Evolutionary conservation across 2,329 filamentous ascomycete species (phyloP).

Genomic region (Fusarium buharicum): DNA sequence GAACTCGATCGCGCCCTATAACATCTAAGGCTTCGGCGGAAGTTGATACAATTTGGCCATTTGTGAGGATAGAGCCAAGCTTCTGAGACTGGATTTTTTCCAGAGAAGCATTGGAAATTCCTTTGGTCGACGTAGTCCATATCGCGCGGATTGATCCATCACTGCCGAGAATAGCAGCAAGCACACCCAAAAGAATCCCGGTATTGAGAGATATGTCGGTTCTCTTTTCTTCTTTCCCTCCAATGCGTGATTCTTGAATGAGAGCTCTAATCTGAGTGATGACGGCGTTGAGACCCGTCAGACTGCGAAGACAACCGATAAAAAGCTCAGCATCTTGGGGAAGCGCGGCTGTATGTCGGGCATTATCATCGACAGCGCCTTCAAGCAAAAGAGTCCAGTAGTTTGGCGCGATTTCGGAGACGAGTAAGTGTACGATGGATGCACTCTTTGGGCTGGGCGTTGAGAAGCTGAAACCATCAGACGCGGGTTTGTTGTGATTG

Average conservation of each 20-base stretch:
- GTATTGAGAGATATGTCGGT: conserved; percentile 58
- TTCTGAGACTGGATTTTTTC: conserved; percentile 50
- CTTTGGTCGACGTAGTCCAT: conserved; percentile 51
- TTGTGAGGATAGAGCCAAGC: conserved; percentile 58
- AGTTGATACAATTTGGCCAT: conserved; percentile 61
- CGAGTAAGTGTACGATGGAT: conserved; percentile 78
- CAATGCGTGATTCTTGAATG: conserved; percentile 61
- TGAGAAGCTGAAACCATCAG: conserved; percentile 43
- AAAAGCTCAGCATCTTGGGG: conserved; percentile 62
- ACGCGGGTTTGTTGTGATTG: conserved; percentile 30
- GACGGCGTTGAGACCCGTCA: conserved; percentile 82
- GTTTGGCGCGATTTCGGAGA: conserved; percentile 79
- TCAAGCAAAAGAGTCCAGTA: conserved; percentile 78
- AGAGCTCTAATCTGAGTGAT: conserved; percentile 74
- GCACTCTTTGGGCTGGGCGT: conserved; percentile 73
- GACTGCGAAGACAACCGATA: conserved; percentile 73
- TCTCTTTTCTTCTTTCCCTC: conserved; percentile 51
- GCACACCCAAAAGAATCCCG: conserved; percentile 56
- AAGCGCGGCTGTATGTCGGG: conserved; percentile 13
- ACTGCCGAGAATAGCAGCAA: conserved; percentile 55
- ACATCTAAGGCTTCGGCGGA: conserved; percentile 66
- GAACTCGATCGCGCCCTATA: conserved; percentile 51
- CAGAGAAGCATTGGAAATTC: conserved; percentile 39
- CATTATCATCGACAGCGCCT: conserved; percentile 44
- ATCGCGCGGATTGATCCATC: conserved; percentile 51